Conservation (phyloP, 2,329 filamentous ascomycete genomes). For the Claviceps pazoutovae region DNA sequence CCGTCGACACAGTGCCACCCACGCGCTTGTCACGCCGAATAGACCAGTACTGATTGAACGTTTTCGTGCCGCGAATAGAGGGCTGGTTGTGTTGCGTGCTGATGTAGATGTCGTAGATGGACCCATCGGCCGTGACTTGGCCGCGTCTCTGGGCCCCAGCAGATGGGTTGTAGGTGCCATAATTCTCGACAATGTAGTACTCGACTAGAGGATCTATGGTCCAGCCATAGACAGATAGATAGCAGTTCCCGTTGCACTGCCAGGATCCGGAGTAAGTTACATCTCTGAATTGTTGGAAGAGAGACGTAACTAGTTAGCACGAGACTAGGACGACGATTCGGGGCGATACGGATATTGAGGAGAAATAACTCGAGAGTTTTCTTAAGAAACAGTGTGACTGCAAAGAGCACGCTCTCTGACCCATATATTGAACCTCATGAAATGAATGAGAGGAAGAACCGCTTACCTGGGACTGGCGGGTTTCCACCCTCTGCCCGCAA, state of each 20-base stretch:
- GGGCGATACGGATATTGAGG: too few species aligned
- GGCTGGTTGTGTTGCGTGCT: conserved; percentile 26
- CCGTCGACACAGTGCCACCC: conserved; percentile 32
- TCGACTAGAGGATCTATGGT: conserved; percentile 21
- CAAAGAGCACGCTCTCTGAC: neutral
- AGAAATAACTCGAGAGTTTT: too few species aligned
- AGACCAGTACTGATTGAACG: conserved; percentile 33
- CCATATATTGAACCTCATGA: conserved; percentile 6
- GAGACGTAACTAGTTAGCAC: neutral
- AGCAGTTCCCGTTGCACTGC: conserved; percentile 16
- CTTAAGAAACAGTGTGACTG: neutral
- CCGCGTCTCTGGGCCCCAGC: conserved; percentile 19
- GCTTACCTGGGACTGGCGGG: conserved; percentile 34
- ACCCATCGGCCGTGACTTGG: conserved; percentile 22
- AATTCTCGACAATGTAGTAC: conserved; percentile 26
- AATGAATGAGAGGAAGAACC: neutral
- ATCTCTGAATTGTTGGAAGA: conserved; percentile 13
- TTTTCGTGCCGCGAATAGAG: conserved; percentile 33
- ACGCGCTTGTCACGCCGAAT: conserved; percentile 13
- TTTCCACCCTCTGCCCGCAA: conserved; percentile 45
- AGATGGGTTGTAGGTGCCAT: conserved; percentile 23
- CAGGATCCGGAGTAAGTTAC: conserved; percentile 8
- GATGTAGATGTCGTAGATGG: conserved; percentile 23
- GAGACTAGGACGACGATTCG: too few species aligned
- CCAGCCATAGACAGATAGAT: conserved; percentile 27